Base-by-base conservation (phyloP, 2,329 filamentous ascomycete species). In the Clonostachys sp. region DNA sequence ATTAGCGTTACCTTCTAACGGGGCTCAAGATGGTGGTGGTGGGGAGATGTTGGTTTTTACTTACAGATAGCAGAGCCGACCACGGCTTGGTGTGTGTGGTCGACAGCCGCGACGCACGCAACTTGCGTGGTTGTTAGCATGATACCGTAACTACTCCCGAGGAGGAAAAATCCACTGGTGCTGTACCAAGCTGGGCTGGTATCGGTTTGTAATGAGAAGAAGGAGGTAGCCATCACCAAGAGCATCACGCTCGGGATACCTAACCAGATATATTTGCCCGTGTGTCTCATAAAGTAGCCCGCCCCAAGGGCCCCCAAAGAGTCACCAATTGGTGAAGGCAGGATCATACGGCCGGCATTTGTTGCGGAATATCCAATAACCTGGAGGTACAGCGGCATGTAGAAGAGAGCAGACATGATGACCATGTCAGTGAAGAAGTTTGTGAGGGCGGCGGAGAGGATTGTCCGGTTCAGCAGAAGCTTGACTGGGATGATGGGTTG, bases 401-500 rank as follows among this genome's bases (percentile, higher is more conserved):
- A 95, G 65, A 91, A 95, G 45, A 92, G 68, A 20, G 83, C 67
- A 41, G 82, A 80, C 63, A 87, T 88, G 49, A 86, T 72, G n/a
- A 82, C 73, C 87, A 94, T 95, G 34, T 86, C 89, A 51, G 74
- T 74, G 54, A 92, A 80, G 67, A 91, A 81, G 60, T 94, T 95
- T 34, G 84, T 84, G 45, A 91, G 64, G 59, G 89, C 95, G 6
- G 87, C 87, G 1, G 85, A 76, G 44, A 86, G 71, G 1, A 95
- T 83, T 4, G 89, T 95, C 41, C 86, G 83, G 49, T 87, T 71
- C 9, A 83, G 62, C 3, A 96, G 77, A 8, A 95, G 75, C 16
- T 78, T 78, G 16, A 95, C 85, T 0, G 91, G 90, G 49, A 95
- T 91, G 51, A 96, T 80, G 14, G 91, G 91, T 62, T 95, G 89